Base-by-base conservation (phyloP, 768 basidiomycete genomes). In the Astraeus odoratus region DNA sequence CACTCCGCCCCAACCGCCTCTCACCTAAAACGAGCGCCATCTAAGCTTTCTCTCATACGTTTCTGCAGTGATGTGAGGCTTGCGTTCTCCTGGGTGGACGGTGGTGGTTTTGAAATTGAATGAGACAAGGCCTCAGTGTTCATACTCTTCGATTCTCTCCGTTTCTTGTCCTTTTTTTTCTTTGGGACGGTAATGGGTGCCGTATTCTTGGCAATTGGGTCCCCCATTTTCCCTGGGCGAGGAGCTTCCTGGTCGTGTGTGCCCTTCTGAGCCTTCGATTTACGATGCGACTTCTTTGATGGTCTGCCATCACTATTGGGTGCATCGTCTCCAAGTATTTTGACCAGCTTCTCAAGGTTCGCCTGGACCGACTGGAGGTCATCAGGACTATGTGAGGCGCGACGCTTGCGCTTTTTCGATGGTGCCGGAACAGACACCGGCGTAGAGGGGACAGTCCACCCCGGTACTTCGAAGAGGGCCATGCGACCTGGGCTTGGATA, bases 21-120 rank as follows among this genome's bases (percentile, higher is more conserved):
- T 55, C 37, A 85, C 91, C 90, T 77, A 63, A 94, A 94, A 20
- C 83, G 78, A n/a, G 92, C 91, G 0, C 92, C 88, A 47, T 87
- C 81, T 45, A 93, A 64, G 52, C 78, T 88, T 43, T 82, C 72
- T 63, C 80, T 90, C 79, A 96, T 86, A 16, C 63, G 71, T 40
- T 73, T 75, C 60, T 96, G 94, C 53, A 95, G 67, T 2, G 73
- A 64, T 6, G 92, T 93, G 44, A 94, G 66, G 18, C 63, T 60
- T 18, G 55, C 24, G 25, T 56, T 42, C 27, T 43, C 48, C 3
- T 51, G 52, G 35, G 44, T 18, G 27, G 36, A 35, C n/a, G 43
- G 18, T 26, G 59, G 38, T 30, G 43, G 47, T 25, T 52, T 54
- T 5, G 55, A 43, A 7, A 51, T 48, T 42, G 50, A 54, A 9